Percentiles rank a stretch among this genome's conserved stretches.
Conservation (phyloP, 768 basidiomycete species). For the Boletus speciosus region DNA sequence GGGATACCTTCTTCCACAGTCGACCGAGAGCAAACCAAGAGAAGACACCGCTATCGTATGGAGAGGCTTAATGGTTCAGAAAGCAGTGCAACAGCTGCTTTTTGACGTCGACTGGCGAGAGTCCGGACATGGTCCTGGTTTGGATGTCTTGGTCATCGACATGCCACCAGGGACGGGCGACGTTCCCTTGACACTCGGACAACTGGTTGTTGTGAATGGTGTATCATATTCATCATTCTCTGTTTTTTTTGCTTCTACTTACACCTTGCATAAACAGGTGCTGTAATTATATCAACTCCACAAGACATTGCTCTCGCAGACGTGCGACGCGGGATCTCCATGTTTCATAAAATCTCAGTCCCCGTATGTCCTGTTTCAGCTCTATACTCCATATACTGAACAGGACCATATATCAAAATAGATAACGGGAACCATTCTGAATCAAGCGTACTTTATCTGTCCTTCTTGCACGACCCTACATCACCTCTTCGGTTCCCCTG, state of each 20-base stretch:
- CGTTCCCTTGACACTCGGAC: constrained; percentile 87
- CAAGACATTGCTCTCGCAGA: constrained; percentile 92
- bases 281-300: constrained; percentile 92
- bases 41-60: constrained; percentile 85
- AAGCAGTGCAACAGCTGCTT: constrained; percentile 91
- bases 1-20: constrained; percentile 81
- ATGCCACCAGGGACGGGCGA: constrained; percentile 99
- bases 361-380: constrained; percentile 53
- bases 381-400: not conserved
- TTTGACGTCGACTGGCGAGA: constrained; percentile 92
- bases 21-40: constrained; percentile 44
- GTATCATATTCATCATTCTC: constrained; percentile 18
- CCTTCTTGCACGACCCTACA: constrained; percentile 63
- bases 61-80: constrained; percentile 98
- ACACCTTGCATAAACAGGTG: constrained; percentile 47
- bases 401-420: constrained; percentile 26
- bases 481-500: constrained; percentile 68
- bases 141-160: constrained; percentile 89
- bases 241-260: not conserved
- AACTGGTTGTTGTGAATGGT: constrained; percentile 84
- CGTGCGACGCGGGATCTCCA: constrained; percentile 87
- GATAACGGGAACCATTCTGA: constrained; percentile 86
- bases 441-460: constrained; percentile 83
- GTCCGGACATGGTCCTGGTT: constrained; percentile 34
- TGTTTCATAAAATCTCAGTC: constrained; percentile 85